Evolutionary conservation across 2,329 filamentous ascomycete genomes (phyloP), one percentile per base, ranked within the genome.

Genomic region (Calonectria multiphialidica): DNA sequence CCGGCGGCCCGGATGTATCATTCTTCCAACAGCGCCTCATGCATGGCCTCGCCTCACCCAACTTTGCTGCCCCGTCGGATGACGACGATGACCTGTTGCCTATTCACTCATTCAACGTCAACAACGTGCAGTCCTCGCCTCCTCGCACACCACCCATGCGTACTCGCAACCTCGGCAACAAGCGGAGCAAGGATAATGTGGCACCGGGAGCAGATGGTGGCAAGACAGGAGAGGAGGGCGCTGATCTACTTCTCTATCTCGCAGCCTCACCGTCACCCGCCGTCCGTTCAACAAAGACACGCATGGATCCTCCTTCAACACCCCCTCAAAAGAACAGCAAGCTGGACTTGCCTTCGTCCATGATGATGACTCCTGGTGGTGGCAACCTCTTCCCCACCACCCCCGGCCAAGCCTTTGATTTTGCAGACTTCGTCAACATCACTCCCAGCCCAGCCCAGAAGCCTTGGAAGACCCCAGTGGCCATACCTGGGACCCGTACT

Each of bases 361-460:
- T 96, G 90, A 96, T 97, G 94, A 93, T 91, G n/a, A 97, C 95
- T 13, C 94, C 94, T 2, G 92, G 92, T 66, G 93, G 92, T 47
- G 90, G 90, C 73, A 93, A 92, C 79, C 83, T 93, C 57, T 91
- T 92, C 79, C 91, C 93, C 64, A 92, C 91, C 74, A 98, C 96
- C 1, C 96, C 96, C 0, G 93, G 93, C 18, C 94, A 96, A 80
- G 86, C 84, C 59, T 97, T 98, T 84, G 97, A 98, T 86, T 98
- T 98, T 85, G 92, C 95, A 65, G 97, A 99, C 82, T 99, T 98
- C 84, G 93, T 98, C 81, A 98, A 98, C 84, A 96, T 98, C 82
- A 98, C 97, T 8, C 97, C 97, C 0, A 98, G 95, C 80, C 97
- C 97, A 23, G 97, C 95, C 30, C 97, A 98, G 85, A 95, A 92